Base-by-base conservation (phyloP, 768 basidiomycete species). In the Fomitopsis pulvina region DNA sequence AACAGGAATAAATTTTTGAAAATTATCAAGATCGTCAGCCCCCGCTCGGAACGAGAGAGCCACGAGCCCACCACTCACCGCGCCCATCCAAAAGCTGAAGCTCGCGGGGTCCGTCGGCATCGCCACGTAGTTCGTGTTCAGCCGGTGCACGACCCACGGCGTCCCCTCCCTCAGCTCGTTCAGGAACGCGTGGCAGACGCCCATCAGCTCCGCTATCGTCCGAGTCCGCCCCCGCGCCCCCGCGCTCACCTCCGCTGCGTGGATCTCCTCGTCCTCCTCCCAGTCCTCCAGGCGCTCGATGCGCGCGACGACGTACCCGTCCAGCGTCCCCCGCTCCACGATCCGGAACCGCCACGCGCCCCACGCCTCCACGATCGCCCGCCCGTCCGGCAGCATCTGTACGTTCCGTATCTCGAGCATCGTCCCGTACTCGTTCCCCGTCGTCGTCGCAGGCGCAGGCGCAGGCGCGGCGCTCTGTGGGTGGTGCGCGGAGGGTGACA, bases 71-170 rank as follows among this genome's bases (percentile, higher is more conserved):
- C 26, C n/a, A 68, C 74, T 56, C 54, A 78, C 81, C 64, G 81
- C 74, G 0, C 88, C 91, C 70, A 95, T 91, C 88, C 90, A 95
- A 66, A 87, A 96, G 28, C 81, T 80, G 65, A 95, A 92, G 21
- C 75, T 69, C 24, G 75, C 75, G 0, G 83, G 78, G 64, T 92
- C 85, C 11, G 52, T 60, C 1, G 92, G 92, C 74, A 88, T 85
- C 4, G 76, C 70, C 2, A 91, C 91, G 61, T 87, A 87, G 0
- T 84, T 81, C 58, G 77, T 79, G 60, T 87, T 81, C 39, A 96
- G 75, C 42, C 90, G 79, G 60, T 96, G 91, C 2, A 91, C 82
- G 29, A 97, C 83, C 94, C 95, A 97, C 10, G 94, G 95, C 0
- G 92, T 89, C 1, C 91, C 89, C 2, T 70, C 70, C 49, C 77